A percentile compares a stretch with the other conserved stretches of the same genome.
Evolutionary conservation across 2,329 filamentous ascomycete genomes (phyloP).

Genomic region (Scopulariopsis brevicaulis): DNA sequence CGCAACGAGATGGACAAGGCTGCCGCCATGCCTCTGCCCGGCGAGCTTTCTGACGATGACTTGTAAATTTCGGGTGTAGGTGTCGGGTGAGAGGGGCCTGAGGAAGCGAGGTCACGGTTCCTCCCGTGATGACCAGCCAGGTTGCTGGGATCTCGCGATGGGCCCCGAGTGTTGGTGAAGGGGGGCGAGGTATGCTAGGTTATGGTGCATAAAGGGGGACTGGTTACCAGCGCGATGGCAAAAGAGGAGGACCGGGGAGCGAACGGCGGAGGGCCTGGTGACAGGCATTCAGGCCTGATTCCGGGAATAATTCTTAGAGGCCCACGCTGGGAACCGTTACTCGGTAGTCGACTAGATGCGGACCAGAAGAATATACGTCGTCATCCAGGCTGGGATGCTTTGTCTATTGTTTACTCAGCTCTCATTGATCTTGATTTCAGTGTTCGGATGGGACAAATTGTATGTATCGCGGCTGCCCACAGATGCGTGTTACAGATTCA

Average conservation of each 20-base stretch:
- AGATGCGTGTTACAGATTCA: no score
- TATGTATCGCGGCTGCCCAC: no score
- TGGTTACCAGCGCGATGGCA: background rate
- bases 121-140: constrained; percentile 6
- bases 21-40: constrained; percentile 74
- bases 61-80: constrained; percentile 31
- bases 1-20: constrained; percentile 80
- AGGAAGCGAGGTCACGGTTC: constrained; percentile 6
- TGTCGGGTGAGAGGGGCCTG: constrained; percentile 5
- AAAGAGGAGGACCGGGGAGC: background rate
- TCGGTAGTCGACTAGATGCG: background rate
- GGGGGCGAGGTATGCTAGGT: background rate
- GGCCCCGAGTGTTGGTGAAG: background rate
- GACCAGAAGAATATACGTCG: background rate
- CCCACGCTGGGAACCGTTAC: background rate
- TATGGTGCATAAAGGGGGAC: background rate
- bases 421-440: background rate
- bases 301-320: background rate
- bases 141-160: background rate
- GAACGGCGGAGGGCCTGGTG: background rate
- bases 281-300: background rate
- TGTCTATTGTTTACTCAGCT: background rate
- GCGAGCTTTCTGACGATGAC: constrained; percentile 76
- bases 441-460: no score
- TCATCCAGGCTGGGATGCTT: background rate